phyloP scores from a whole-genome alignment of 768 basidiomycete species.

The Paxillus ammoniavirescens region DNA sequence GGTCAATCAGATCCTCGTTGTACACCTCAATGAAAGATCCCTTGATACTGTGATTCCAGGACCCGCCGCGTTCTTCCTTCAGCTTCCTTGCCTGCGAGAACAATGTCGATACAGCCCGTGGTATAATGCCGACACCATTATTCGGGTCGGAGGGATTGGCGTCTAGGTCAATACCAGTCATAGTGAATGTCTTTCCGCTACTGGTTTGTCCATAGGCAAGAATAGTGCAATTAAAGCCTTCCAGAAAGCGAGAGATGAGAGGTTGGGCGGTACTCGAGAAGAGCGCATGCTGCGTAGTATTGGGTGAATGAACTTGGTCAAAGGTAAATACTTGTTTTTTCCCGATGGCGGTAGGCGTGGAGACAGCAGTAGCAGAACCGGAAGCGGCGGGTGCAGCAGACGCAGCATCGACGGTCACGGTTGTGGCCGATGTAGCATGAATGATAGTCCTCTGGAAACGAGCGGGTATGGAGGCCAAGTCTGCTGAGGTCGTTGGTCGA shows the following conservation, averaged over 20 bases:
- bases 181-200: constrained; percentile 63
- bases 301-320: constrained; percentile 91
- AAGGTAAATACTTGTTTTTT: constrained; percentile 90
- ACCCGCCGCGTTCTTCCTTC: constrained; percentile 68
- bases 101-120: constrained; percentile 86
- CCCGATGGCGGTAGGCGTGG: constrained; percentile 45
- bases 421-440: constrained; percentile 68
- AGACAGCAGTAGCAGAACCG: constrained; percentile 47
- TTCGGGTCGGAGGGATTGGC: constrained; percentile 78
- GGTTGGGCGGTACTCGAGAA: constrained; percentile 85
- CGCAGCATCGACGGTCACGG: constrained; percentile 80
- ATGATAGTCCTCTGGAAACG: constrained; percentile 92
- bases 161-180: constrained; percentile 94
- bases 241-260: constrained; percentile 81
- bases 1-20: constrained; percentile 98
- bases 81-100: constrained; percentile 76
- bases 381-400: constrained; percentile 49
- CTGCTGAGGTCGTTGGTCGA: constrained; percentile 82
- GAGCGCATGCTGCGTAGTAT: constrained; percentile 80
- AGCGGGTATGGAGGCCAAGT: constrained; percentile 82
- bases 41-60: constrained; percentile 80
- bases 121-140: constrained; percentile 93
- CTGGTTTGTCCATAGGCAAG: constrained; percentile 35
- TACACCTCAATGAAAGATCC: constrained; percentile 97
- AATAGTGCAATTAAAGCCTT: constrained; percentile 92